Conservation (phyloP, 176 grass and related monocot genomes). For the Typha latifolia region DNA sequence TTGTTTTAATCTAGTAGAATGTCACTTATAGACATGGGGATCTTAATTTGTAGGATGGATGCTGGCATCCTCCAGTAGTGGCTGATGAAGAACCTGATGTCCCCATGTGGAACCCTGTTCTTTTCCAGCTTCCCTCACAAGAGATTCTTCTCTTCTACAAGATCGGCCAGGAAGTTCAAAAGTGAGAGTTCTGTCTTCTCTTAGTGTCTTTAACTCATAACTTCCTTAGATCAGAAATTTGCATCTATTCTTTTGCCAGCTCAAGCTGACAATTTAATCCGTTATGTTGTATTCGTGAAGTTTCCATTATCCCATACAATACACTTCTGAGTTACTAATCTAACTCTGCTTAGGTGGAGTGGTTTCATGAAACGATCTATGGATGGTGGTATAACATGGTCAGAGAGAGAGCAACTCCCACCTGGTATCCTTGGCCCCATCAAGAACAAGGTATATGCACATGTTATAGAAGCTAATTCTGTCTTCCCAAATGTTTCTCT, state of each 20-base stretch:
- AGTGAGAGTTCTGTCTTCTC: conserved; percentile 13
- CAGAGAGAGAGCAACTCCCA: conserved; percentile 71
- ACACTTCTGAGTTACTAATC: not conserved
- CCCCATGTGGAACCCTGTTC: conserved; percentile 92
- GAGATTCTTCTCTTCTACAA: conserved; percentile 96
- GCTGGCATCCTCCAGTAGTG: conserved; percentile 56
- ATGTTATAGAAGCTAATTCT: conserved; percentile 5
- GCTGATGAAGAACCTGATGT: conserved; percentile 69
- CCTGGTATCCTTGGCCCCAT: conserved; percentile 93
- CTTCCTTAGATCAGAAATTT: not conserved
- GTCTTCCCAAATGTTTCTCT: not conserved
- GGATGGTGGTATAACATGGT: conserved; percentile 77
- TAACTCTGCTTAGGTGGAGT: conserved; percentile 54
- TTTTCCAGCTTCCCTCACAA: conserved; percentile 84
- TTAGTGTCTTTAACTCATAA: not conserved
- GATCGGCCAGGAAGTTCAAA: conserved; percentile 86
- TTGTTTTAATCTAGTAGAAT: not conserved
- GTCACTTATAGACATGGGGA: not conserved
- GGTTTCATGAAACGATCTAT: conserved; percentile 88
- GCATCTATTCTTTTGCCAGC: not conserved
- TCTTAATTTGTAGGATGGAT: conserved; percentile 39
- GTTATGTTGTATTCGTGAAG: not conserved
- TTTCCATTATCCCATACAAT: not conserved
- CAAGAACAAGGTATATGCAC: conserved; percentile 65
- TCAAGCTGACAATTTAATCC: not conserved